Base-by-base conservation (phyloP, 257 asterid species). In the Ligustrum vulgare region DNA sequence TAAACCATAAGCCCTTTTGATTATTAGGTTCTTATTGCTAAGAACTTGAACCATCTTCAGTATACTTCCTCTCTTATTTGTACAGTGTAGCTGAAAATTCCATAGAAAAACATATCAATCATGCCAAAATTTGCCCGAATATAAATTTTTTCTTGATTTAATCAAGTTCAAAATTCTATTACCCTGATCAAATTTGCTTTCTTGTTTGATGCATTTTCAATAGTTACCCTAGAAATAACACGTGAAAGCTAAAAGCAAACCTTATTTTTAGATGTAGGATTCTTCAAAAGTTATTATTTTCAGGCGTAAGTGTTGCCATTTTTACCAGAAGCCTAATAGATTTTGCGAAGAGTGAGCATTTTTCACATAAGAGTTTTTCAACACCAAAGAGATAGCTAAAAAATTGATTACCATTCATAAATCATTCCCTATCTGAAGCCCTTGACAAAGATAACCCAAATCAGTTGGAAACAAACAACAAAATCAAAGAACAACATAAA, bases 1-100 rank as follows among this genome's bases (percentile, higher is more conserved):
- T 94, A 76, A 94, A 94, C 97, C 98, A 94, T 94, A 94, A 73
- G 98, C 98, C 80, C 91, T 87, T 70, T 56, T 88, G 67, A 92
- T 84, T 33, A 89, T 82, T 76, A 92, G 86, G 84, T 89, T 88
- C 88, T 90, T 74, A 88, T 94, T 97, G 80, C 87, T 85, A 75
- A 94, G 93, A 84, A 90, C 98, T 79, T 92, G 97, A 25, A 89
- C 93, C 47, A 94, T 97, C 70, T 92, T 91, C 86, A 94, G 79
- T 60, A 94, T 82, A 81, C 98, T 89, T 75, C 98, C 98, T 70
- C 88, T 83, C 89, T 86, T 89, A 81, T 94, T 94, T 16, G 89
- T 89, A 77, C 97, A 92, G 72, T 94, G 97, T 62, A 94, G 97
- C 98, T 94, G 78, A 86, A 74, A 64, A 28, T 76, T 32, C 43